A percentile compares a stretch with the other conserved stretches of the same genome.
phyloP scores from a whole-genome alignment of 768 basidiomycete species.

The Pholiota microspora region DNA sequence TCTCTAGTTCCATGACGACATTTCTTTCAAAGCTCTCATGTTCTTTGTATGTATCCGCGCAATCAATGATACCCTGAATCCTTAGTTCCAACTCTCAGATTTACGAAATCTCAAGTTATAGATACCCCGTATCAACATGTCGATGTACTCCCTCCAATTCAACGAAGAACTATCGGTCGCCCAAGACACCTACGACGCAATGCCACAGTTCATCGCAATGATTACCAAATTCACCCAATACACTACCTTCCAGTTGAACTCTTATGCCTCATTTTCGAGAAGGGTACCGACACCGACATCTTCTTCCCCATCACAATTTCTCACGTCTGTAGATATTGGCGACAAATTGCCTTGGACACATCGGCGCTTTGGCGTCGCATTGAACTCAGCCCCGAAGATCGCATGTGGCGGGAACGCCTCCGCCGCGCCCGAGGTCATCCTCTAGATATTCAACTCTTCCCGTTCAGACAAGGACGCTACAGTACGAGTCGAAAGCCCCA shows the following conservation, averaged over 20 bases:
- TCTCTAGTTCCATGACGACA: conserved; percentile 51
- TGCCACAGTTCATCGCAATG: conserved; percentile 13
- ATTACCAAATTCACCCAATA: conserved; percentile 43
- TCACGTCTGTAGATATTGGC: conserved; percentile 68
- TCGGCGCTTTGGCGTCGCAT: conserved; percentile 67
- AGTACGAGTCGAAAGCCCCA: conserved; percentile 25
- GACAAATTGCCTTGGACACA: conserved; percentile 56
- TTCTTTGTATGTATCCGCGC: conserved; percentile 22
- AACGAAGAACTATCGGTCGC: conserved; percentile 27
- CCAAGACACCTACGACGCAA: conserved; percentile 35
- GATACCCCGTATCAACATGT: background rate
- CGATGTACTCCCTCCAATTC: background rate
- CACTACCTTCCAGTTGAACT: conserved; percentile 61
- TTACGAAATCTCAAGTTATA: conserved; percentile 1
- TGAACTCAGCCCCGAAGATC: conserved; percentile 41
- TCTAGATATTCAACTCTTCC: conserved; percentile 55
- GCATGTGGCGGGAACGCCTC: conserved; percentile 66
- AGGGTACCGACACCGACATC: conserved; percentile 54
- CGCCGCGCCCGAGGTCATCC: conserved; percentile 57
- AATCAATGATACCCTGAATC: background rate
- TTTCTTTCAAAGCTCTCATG: conserved; percentile 34
- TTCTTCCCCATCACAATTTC: conserved; percentile 63
- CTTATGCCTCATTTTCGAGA: conserved; percentile 59
- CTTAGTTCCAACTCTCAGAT: background rate
- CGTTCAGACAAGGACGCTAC: conserved; percentile 26